These are phyloP conservation scores for Penicillium lividum DNA, from an alignment of 495 filamentous ascomycete species.

Conservation along the genomic window DNA sequence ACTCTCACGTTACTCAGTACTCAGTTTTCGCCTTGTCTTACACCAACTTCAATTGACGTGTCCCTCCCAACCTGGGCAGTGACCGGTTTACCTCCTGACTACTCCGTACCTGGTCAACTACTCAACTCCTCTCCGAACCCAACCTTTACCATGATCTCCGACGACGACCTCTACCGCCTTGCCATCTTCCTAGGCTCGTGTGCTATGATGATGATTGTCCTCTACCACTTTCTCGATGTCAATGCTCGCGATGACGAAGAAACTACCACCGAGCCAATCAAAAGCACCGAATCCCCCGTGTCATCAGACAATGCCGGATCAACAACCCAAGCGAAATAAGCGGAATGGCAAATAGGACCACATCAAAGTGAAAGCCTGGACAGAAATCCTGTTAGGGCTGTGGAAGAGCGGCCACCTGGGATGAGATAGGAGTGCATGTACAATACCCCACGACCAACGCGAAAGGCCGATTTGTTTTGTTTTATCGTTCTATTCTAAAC, in stretches of 20 bases:
- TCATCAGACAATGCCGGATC: slow-evolving; percentile 11
- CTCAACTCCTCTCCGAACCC: neutral
- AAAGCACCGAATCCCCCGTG: slow-evolving; percentile 24
- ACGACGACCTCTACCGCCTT: slow-evolving; percentile 79
- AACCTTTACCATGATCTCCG: slow-evolving; percentile 70
- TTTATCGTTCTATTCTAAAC: slow-evolving; percentile 1
- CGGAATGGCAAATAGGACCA: neutral
- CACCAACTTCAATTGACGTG: neutral
- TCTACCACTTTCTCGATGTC: slow-evolving; percentile 97
- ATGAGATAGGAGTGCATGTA: slow-evolving; percentile 12
- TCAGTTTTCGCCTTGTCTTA: neutral
- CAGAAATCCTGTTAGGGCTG: slow-evolving; percentile 5
- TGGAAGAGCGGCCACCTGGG: neutral
- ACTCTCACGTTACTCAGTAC: neutral
- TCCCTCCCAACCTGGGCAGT: neutral
- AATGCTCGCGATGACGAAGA: slow-evolving; percentile 66
- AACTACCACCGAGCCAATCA: slow-evolving; percentile 22
- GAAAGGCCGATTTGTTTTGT: neutral
- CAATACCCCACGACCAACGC: slow-evolving; percentile 11
- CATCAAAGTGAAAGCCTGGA: neutral
- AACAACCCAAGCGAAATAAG: slow-evolving; percentile 8
- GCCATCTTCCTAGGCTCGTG: slow-evolving; percentile 91
- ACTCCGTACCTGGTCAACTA: neutral
- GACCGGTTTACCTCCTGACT: neutral
- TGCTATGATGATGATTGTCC: slow-evolving; percentile 89